These are phyloP conservation scores for Brassica incana DNA, from an alignment of 345 rosid genomes.

Conservation along the genomic window DNA sequence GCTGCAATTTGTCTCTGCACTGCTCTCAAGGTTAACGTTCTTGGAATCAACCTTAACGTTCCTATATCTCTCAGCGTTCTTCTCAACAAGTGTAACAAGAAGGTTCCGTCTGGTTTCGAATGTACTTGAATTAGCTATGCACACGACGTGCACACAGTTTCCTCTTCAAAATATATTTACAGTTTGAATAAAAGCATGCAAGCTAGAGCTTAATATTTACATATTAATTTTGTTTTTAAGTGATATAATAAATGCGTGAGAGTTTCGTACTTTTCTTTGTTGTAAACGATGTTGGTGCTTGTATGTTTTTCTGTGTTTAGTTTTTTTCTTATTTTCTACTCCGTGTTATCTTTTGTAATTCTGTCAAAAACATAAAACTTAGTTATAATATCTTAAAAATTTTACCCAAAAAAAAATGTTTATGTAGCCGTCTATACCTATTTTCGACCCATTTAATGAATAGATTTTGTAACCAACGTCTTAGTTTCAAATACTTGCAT, in stretches of 20 bases:
- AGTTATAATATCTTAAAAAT: too few relatives aligned
- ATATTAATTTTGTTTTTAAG: neutral
- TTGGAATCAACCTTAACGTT: slow-evolving; percentile 57
- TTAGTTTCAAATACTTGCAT: neutral
- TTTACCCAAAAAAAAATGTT: neutral
- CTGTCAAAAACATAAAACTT: too few relatives aligned
- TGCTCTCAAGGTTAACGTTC: slow-evolving; percentile 56
- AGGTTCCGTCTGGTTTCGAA: slow-evolving; percentile 49
- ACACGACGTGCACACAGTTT: neutral
- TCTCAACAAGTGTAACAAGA: slow-evolving; percentile 58
- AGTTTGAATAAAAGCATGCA: slow-evolving; percentile 27
- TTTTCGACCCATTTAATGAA: slow-evolving; percentile 6
- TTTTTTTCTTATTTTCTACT: too few relatives aligned
- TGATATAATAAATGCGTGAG: neutral
- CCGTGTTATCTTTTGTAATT: too few relatives aligned
- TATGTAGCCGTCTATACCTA: neutral
- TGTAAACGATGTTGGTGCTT: neutral
- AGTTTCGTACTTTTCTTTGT: neutral
- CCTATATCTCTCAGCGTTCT: slow-evolving; percentile 61
- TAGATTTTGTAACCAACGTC: neutral
- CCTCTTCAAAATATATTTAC: neutral
- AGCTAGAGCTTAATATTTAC: neutral
- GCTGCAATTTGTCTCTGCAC: slow-evolving; percentile 81
- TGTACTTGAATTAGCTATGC: slow-evolving; percentile 39
- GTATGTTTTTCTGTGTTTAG: neutral